These are phyloP conservation scores for Backusella australiensis DNA, from an alignment of 192 early-diverging fungal genomes.

Conservation along the genomic window DNA sequence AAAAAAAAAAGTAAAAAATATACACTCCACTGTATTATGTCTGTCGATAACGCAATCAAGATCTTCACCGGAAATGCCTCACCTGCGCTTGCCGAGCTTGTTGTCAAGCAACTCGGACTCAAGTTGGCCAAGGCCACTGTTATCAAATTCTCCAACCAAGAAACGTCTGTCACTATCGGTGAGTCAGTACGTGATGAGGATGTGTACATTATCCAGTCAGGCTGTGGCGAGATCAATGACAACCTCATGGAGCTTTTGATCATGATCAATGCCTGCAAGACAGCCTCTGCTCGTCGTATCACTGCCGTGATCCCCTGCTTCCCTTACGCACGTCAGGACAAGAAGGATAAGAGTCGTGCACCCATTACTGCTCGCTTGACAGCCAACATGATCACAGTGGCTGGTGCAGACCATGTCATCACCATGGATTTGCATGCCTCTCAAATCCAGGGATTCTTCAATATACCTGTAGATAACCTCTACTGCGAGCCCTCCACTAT, in stretches of 20 bases:
- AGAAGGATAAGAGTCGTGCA: slow-evolving; percentile 97
- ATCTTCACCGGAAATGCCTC: slow-evolving; percentile 96
- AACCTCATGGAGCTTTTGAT: slow-evolving; percentile 97
- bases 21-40: background rate
- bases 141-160: slow-evolving; percentile 96
- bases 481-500: slow-evolving; percentile 85
- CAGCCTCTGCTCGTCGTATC: slow-evolving; percentile 86
- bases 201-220: slow-evolving; percentile 95
- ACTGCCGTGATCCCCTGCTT: slow-evolving; percentile 96
- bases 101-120: slow-evolving; percentile 89
- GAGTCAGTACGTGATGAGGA: slow-evolving; percentile 95
- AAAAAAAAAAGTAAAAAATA: background rate
- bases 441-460: slow-evolving; percentile 97
- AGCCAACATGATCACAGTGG: slow-evolving; percentile 89
- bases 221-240: slow-evolving; percentile 80
- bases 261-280: slow-evolving; percentile 94
- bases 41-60: slow-evolving; percentile 86
- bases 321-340: slow-evolving; percentile 96
- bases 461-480: slow-evolving; percentile 91
- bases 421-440: slow-evolving; percentile 73
- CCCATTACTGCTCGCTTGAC: slow-evolving; percentile 94
- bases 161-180: slow-evolving; percentile 67
- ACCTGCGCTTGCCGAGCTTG: slow-evolving; percentile 82
- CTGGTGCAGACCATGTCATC: slow-evolving; percentile 40
- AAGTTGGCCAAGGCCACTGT: slow-evolving; percentile 90